phyloP scores from a whole-genome alignment of 352 stramenopile genomes.

The Elongisporangium anandrum region DNA sequence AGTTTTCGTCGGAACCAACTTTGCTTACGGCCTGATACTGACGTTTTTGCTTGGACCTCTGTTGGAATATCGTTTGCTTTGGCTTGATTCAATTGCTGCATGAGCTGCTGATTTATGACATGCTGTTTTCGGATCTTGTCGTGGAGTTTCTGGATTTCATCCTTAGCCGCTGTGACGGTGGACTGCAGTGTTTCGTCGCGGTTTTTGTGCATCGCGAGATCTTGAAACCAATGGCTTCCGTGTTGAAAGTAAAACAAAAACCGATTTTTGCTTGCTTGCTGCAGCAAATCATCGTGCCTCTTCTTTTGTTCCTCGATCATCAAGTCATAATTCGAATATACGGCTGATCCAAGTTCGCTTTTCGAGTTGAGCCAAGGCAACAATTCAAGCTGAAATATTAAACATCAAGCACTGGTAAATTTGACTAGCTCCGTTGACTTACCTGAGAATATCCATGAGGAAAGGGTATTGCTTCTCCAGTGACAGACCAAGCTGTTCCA shows the following conservation, averaged over 20 bases:
- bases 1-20: not conserved
- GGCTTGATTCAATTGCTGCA: not conserved
- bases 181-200: constrained; percentile 13
- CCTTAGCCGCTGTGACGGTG: constrained; percentile 16
- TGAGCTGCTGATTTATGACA: constrained; percentile 1
- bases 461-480: constrained; percentile 50
- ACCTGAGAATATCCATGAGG: constrained; percentile 28
- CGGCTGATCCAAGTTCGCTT: constrained; percentile 22
- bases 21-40: not conserved
- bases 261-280: constrained; percentile 6
- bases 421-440: not conserved
- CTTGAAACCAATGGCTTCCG: constrained; percentile 43
- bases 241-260: constrained; percentile 47
- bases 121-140: constrained; percentile 40
- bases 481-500: constrained; percentile 39
- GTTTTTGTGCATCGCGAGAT: constrained; percentile 21
- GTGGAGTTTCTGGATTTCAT: constrained; percentile 31
- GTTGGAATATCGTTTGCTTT: not conserved
- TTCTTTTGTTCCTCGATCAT: constrained; percentile 11
- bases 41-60: not conserved
- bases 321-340: constrained; percentile 41
- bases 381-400: not conserved
- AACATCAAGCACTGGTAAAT: not conserved
- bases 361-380: not conserved
- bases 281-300: not conserved